phyloP scores from a whole-genome alignment of 2,329 filamentous ascomycete genomes.

The Xylariaceae sp. region DNA sequence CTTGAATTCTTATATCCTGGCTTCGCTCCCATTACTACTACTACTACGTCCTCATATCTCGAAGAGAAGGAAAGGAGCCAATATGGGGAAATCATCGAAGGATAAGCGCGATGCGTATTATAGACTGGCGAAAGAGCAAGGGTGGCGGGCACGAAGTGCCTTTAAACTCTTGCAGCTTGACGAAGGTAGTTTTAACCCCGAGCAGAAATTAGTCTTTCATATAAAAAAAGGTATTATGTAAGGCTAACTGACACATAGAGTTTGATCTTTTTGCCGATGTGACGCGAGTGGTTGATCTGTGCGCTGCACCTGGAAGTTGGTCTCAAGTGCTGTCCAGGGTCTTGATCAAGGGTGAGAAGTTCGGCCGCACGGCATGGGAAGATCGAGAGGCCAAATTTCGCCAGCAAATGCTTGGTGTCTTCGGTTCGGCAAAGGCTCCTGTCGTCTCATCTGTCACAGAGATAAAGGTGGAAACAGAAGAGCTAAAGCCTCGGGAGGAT shows the following conservation, averaged over 20 bases:
- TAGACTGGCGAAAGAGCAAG: conserved; percentile 96
- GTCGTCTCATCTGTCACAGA: conserved; percentile 32
- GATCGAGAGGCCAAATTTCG: conserved; percentile 75
- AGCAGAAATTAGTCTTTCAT: conserved; percentile 7
- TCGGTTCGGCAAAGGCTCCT: conserved; percentile 43
- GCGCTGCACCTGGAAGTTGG: conserved; percentile 95
- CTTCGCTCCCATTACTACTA: not conserved
- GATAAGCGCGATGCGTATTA: conserved; percentile 99
- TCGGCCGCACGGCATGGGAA: conserved; percentile 85
- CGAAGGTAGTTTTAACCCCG: conserved; percentile 57
- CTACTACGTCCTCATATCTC: conserved; percentile 6
- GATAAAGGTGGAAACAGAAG: conserved; percentile 28
- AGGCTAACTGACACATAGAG: conserved; percentile 55
- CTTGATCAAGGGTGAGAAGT: conserved; percentile 90
- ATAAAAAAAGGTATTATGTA: conserved; percentile 4
- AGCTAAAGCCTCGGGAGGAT: conserved; percentile 61
- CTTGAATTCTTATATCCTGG: not conserved
- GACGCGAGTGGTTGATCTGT: conserved; percentile 92
- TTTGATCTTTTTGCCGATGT: conserved; percentile 93
- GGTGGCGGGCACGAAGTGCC: conserved; percentile 93
- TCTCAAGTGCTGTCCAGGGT: conserved; percentile 94
- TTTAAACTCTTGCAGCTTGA: conserved; percentile 98
- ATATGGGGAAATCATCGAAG: conserved; percentile 96
- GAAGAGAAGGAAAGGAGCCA: conserved; percentile 19
- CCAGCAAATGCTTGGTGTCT: conserved; percentile 63